Base-by-base conservation (phyloP, 352 stramenopile genomes). In the Hyaloperonospora brassicae region DNA sequence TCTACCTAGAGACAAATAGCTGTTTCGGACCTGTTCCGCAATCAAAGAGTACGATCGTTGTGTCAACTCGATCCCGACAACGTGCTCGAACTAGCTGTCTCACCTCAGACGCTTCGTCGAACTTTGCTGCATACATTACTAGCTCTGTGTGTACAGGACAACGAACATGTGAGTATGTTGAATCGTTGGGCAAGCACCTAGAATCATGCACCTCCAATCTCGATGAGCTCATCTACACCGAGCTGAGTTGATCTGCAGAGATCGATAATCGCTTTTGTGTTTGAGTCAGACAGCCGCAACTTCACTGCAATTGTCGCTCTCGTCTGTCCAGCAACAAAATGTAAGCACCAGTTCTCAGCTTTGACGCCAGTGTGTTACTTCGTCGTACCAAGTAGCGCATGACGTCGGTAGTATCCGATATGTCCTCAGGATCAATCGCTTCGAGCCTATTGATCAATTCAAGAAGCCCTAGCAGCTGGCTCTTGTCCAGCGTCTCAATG, bases 301-400 rank as follows among this genome's bases (percentile, higher is more conserved):
- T 88, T 83, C 50, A 79, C 65, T 3, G 73, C 66, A 38, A 91
- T 57, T 24, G 64, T 43, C 27, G 70, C 64, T 43, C 73, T 86
- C 11, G 50, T 60, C 79, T 89, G 30, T 34, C 12, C 25, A 47
- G 49, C 39, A 39, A 44, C 12, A 48, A 44, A 22, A 27, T 55
- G 39, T 35, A 40, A 31, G 21, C 50, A 2, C 17, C 43, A 50
- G 42, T 31, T 17, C 31, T 7, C 41, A 14, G 21, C 41, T 6
- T 52, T 34, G 13, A 9, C 39, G 35, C 23, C 45, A 47, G 7
- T 25, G 50, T 31, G 11, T 25, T 21, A 53, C 34, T 27, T 21
- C 27, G 36, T 48, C 45, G 52, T 64, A 81, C 72, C 62, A 85
- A 38, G 31, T 72, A 81, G 24, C 61, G 35, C 8, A 47, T 57